Evolutionary conservation across 2,329 filamentous ascomycete species (phyloP), one percentile per base, ranked within the genome.

Genomic region (Colletotrichum godetiae): DNA sequence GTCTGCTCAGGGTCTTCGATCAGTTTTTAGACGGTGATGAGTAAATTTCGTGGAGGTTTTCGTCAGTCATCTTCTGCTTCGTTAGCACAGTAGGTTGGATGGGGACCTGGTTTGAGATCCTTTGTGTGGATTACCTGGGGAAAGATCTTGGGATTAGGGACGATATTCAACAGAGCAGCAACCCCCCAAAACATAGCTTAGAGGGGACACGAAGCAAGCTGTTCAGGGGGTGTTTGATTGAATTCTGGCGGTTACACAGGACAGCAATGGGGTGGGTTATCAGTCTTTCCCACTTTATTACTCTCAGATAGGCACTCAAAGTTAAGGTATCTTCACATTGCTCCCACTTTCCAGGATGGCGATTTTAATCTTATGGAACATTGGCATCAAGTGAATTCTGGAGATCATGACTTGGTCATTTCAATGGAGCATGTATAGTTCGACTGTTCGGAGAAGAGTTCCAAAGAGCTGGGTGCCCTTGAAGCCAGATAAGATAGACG

Each of bases 241-340:
- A 61, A 66, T 73, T 67, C 55, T 49, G 67, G 56, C 27, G 24
- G 33, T 49, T 53, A 33, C 58, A 24, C 71, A 35, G 52, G 67
- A 55, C 71, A 52, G 22, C 33, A 46, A 64, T n/a, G 61, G 57
- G 27, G n/a, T n/a, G n/a, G 31, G 56, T 57, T 62, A 62, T 61
- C 53, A 72, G 72, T 67, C 72, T 67, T 67, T 72, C 55, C 62
- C 62, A 70, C 67, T 70, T 63, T 65, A 67, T 63, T 67, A 66
- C 53, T 67, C 56, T 56, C 58, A 74, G 68, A 74, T 67, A 74
- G 67, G n/a, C 46, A 73, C 29, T 52, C 70, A 70, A 56, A 73
- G 27, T 42, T 65, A 65, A 70, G 60, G 61, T 65, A 73, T 70
- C 29, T 65, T 59, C 24, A 37, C 10, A 56, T 5, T 37, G 24